phyloP scores from a whole-genome alignment of 2,329 filamentous ascomycete genomes.

The Sclerotiophoma versabilis region DNA sequence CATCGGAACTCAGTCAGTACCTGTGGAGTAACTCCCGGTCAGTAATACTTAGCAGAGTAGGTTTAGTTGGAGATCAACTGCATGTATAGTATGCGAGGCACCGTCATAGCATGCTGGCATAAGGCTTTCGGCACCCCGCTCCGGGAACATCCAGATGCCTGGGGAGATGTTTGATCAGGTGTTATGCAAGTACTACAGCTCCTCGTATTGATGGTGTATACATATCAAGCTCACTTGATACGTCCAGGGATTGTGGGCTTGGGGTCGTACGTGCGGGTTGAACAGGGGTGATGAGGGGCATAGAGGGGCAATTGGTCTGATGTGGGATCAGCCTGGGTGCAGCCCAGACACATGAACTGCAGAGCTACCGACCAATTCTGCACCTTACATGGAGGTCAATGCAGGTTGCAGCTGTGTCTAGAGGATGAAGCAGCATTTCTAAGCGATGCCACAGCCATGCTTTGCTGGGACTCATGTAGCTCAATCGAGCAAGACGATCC shows the following conservation, averaged over 20 bases:
- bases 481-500: slow-evolving; percentile 23
- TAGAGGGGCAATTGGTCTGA: slow-evolving; percentile 6
- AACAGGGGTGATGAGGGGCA: slow-evolving; percentile 14
- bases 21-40: background rate
- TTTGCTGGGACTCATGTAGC: slow-evolving; percentile 5
- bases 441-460: background rate
- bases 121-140: slow-evolving; percentile 5
- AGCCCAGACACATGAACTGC: background rate
- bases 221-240: background rate
- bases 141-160: background rate
- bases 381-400: background rate
- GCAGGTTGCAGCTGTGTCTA: background rate
- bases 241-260: background rate
- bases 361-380: background rate
- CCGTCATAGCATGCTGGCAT: background rate
- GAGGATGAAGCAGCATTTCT: background rate
- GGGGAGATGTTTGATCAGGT: background rate
- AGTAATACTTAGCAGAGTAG: too few species aligned
- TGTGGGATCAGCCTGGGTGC: slow-evolving; percentile 3
- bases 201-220: background rate
- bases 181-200: background rate
- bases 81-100: background rate
- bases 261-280: background rate
- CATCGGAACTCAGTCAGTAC: background rate
- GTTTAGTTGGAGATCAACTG: too few species aligned